Evolutionary conservation across 805 yeast genomes (phyloP).

Genomic region (Barnettozyma sucrosica): DNA sequence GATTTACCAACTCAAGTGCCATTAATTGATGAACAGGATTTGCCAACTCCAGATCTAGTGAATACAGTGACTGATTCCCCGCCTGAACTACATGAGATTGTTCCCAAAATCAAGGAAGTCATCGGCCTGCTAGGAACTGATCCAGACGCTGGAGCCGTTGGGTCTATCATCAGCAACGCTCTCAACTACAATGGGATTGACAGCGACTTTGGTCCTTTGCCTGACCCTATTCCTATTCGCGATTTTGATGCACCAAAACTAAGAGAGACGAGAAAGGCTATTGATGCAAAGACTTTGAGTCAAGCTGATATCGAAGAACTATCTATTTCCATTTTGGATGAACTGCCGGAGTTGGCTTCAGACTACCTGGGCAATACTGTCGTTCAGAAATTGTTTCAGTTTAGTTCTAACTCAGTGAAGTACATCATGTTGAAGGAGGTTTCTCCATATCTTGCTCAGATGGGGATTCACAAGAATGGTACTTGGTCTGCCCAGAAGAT

Average conservation of each 20-base stretch:
- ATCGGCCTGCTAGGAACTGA: slow-evolving; percentile 30
- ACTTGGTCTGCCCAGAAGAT: slow-evolving; percentile 99
- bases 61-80: slow-evolving; percentile 19
- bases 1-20: background rate
- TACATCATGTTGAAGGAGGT: slow-evolving; percentile 76
- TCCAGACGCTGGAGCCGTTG: slow-evolving; percentile 27
- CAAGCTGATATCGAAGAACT: slow-evolving; percentile 71
- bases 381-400: slow-evolving; percentile 82
- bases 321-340: slow-evolving; percentile 78
- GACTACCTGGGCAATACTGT: slow-evolving; percentile 95
- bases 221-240: slow-evolving; percentile 62
- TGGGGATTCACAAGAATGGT: slow-evolving; percentile 95
- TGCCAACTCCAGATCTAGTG: slow-evolving; percentile 6
- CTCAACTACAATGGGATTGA: slow-evolving; percentile 41
- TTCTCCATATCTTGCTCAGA: slow-evolving; percentile 76
- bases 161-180: slow-evolving; percentile 41
- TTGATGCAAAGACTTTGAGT: slow-evolving; percentile 49
- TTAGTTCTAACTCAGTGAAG: slow-evolving; percentile 63
- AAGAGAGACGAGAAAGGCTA: slow-evolving; percentile 75
- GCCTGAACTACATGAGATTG: slow-evolving; percentile 22
- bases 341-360: slow-evolving; percentile 83
- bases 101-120: slow-evolving; percentile 25
- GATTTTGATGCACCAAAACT: slow-evolving; percentile 84
- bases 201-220: slow-evolving; percentile 64
- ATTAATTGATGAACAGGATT: slow-evolving; percentile 5